Evolutionary conservation across 345 rosid species (phyloP).

Genomic region (Salix arbutifolia): DNA sequence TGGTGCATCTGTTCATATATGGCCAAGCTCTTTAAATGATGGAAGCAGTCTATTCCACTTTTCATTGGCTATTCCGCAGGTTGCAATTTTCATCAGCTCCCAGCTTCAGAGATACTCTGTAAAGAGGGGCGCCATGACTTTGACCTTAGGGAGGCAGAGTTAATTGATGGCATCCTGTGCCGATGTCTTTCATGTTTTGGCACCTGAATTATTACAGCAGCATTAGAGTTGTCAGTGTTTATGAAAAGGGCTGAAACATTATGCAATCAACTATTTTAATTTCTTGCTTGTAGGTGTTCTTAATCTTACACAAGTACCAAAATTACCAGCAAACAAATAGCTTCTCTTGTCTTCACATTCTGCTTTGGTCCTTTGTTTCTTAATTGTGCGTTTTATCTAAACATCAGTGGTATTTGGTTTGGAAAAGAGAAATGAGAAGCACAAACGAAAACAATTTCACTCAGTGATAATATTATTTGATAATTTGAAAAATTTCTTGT

Average conservation of each 20-base stretch:
- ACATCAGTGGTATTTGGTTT: neutral
- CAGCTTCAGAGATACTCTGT: conserved; percentile 80
- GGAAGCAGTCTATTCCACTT: conserved; percentile 13
- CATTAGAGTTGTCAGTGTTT: neutral
- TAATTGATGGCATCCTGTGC: conserved; percentile 37
- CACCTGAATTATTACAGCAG: conserved; percentile 32
- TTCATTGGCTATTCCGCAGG: conserved; percentile 5
- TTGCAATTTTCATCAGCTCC: conserved; percentile 32
- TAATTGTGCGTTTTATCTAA: neutral
- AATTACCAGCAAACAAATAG: neutral
- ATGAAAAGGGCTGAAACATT: neutral
- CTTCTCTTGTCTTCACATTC: neutral
- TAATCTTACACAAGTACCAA: neutral
- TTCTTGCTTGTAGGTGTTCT: neutral
- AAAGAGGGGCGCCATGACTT: conserved; percentile 85
- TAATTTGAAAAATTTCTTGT: neutral
- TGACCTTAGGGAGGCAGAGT: conserved; percentile 40
- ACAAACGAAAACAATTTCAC: neutral
- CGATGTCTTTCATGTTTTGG: conserved; percentile 48
- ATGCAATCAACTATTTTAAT: neutral
- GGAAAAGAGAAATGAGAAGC: neutral
- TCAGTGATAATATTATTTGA: neutral
- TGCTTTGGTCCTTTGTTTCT: neutral
- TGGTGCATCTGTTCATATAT: neutral
- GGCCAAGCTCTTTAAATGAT: conserved; percentile 17